Evolutionary conservation across 2,329 filamentous ascomycete genomes (phyloP).

Genomic region (Cytospora piceicola): DNA sequence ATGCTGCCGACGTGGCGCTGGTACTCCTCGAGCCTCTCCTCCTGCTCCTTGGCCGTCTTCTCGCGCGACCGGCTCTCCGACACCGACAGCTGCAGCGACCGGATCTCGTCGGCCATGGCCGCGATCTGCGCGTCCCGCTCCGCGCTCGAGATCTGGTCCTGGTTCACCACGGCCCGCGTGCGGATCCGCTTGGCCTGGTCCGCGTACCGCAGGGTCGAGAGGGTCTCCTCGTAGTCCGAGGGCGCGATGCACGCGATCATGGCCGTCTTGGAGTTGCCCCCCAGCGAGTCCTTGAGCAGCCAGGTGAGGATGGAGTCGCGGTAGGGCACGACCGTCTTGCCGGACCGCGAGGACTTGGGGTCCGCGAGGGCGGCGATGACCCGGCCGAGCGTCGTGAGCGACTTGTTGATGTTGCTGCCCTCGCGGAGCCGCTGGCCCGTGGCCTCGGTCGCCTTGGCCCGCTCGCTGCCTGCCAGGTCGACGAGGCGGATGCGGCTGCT

Average conservation of each 20-base stretch:
- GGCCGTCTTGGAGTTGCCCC: conserved; percentile 96
- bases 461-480: conserved; percentile 91
- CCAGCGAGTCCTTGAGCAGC: conserved; percentile 93
- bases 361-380: conserved; percentile 91
- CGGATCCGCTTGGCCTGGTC: conserved; percentile 98
- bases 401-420: conserved; percentile 99
- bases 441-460: conserved; percentile 93
- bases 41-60: conserved; percentile 76
- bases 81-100: conserved; percentile 76
- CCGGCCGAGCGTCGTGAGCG: conserved; percentile 89
- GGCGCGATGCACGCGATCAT: conserved; percentile 99
- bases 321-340: conserved; percentile 79
- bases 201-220: conserved; percentile 94
- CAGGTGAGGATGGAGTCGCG: conserved; percentile 83
- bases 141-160: conserved; percentile 89
- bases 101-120: conserved; percentile 95
- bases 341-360: conserved; percentile 64
- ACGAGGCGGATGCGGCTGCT: conserved; percentile 92
- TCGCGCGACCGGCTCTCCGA: conserved; percentile 69
- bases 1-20: conserved; percentile 86
- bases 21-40: conserved; percentile 90
- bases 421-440: conserved; percentile 89
- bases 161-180: conserved; percentile 91
- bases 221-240: conserved; percentile 94
- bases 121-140: conserved; percentile 93